phyloP scores from a whole-genome alignment of 129 eudicot species.

The Chrysanthemum lavandulifolium region DNA sequence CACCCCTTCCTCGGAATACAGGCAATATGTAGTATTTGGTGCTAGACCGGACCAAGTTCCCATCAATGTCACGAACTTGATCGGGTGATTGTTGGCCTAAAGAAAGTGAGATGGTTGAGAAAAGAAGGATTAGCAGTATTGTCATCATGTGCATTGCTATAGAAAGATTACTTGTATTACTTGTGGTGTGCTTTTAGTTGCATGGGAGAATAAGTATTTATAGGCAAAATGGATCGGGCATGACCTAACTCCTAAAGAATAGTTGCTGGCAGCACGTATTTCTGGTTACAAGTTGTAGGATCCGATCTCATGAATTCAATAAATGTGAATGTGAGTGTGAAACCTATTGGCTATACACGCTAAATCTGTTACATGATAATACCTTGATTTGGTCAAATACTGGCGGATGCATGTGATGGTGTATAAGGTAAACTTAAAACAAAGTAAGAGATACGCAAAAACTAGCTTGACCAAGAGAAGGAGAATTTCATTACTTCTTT shows the following conservation, averaged over 20 bases:
- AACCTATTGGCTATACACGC: background rate
- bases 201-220: background rate
- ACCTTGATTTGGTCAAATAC: background rate
- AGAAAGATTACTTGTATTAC: background rate
- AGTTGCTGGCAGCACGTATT: background rate
- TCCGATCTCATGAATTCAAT: background rate
- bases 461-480: background rate
- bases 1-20: slow-evolving; percentile 46
- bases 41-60: slow-evolving; percentile 32
- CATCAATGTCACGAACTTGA: slow-evolving; percentile 43
- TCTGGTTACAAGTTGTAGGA: background rate
- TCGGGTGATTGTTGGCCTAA: slow-evolving; percentile 21
- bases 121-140: slow-evolving; percentile 13
- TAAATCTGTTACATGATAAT: background rate
- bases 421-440: background rate
- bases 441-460: background rate
- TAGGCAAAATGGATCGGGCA: background rate
- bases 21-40: slow-evolving; percentile 54
- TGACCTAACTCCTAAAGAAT: too few relatives aligned
- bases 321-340: background rate
- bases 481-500: background rate
- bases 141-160: slow-evolving; percentile 4
- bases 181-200: background rate
- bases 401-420: slow-evolving; percentile 9
- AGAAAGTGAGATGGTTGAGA: slow-evolving; percentile 20